Evolutionary conservation across 2,329 filamentous ascomycete species (phyloP).

Genomic region (Sporothrix globosa): DNA sequence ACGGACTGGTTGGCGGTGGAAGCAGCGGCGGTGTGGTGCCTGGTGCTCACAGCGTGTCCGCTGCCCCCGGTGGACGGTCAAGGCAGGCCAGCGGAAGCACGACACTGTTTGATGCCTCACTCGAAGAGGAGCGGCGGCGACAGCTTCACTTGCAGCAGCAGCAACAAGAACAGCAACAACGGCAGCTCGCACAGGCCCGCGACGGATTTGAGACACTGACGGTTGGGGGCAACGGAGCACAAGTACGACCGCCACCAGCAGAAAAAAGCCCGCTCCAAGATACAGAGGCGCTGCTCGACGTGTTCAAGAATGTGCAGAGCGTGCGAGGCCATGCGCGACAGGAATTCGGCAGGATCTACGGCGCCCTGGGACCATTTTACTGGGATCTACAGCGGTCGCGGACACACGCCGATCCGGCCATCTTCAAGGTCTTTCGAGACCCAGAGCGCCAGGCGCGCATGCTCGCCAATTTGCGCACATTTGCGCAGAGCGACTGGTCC

Average conservation of each 20-base stretch:
- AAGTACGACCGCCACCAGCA: slow-evolving; percentile 39
- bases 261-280: slow-evolving; percentile 57
- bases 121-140: slow-evolving; percentile 61
- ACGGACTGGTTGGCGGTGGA: slow-evolving; percentile 36
- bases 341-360: slow-evolving; percentile 89
- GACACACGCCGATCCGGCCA: slow-evolving; percentile 75
- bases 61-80: slow-evolving; percentile 34
- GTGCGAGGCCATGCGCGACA: slow-evolving; percentile 82
- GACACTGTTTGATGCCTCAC: slow-evolving; percentile 73
- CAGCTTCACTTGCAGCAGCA: slow-evolving; percentile 34
- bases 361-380: slow-evolving; percentile 86
- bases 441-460: slow-evolving; percentile 91
- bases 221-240: slow-evolving; percentile 46
- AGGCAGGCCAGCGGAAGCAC: slow-evolving; percentile 46
- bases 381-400: slow-evolving; percentile 73
- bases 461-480: slow-evolving; percentile 76
- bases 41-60: slow-evolving; percentile 23
- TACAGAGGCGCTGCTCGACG: slow-evolving; percentile 65
- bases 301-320: slow-evolving; percentile 73
- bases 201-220: slow-evolving; percentile 83
- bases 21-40: not conserved
- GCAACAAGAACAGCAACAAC: slow-evolving; percentile 50
- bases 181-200: slow-evolving; percentile 29
- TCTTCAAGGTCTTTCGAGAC: slow-evolving; percentile 85
- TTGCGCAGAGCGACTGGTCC: slow-evolving; percentile 79